Evolutionary conservation across 2,329 filamentous ascomycete species (phyloP).

Genomic region (Fusarium piperis): DNA sequence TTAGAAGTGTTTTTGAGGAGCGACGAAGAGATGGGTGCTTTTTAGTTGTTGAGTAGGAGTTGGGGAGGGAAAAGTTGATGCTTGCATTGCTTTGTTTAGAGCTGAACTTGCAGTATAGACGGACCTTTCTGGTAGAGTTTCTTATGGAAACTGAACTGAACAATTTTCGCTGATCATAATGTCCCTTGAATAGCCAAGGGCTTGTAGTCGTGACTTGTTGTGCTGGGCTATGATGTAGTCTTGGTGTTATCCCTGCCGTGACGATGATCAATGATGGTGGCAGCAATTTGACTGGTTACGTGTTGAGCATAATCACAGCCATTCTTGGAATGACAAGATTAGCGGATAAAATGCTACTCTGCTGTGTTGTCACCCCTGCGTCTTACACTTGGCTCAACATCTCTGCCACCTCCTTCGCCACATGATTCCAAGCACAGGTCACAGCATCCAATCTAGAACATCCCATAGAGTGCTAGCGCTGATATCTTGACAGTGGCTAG

Average conservation of each 20-base stretch:
- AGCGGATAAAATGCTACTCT: neutral
- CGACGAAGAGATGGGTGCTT: too few relatives aligned
- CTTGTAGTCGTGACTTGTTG: neutral
- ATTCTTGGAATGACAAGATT: neutral
- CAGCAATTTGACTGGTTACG: too few relatives aligned
- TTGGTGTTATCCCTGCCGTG: neutral
- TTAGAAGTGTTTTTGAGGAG: neutral
- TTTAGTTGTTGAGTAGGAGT: neutral
- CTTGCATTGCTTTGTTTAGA: neutral
- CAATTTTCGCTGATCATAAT: neutral
- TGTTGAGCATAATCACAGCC: too few relatives aligned
- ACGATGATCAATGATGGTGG: neutral
- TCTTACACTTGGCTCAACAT: neutral
- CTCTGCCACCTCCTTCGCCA: neutral
- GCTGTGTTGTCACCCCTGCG: neutral
- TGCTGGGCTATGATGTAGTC: neutral
- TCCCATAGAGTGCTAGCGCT: constrained; percentile 8
- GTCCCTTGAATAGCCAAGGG: neutral
- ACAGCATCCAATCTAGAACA: neutral
- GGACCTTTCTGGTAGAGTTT: neutral
- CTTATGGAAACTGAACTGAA: neutral
- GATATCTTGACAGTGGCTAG: neutral
- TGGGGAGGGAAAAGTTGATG: neutral
- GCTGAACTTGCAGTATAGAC: neutral
- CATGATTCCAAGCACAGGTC: neutral